Base-by-base conservation (phyloP, 768 basidiomycete genomes). In the Suillus fuscotomentosus region DNA sequence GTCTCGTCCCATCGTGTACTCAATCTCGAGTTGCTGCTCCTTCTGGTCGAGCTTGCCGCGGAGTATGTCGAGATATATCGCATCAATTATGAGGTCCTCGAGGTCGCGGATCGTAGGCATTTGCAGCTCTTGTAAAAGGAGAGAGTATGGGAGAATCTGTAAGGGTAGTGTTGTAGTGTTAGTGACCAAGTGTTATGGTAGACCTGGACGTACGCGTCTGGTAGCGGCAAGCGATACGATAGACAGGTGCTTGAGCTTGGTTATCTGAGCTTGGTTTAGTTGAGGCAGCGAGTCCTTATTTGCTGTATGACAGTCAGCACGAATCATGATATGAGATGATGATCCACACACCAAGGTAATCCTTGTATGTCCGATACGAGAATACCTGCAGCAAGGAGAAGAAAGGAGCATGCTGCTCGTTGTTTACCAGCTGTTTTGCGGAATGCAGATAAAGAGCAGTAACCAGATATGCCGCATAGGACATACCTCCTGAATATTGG, bases 21-120 rank as follows among this genome's bases (percentile, higher is more conserved):
- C 92, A 42, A 99, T 88, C 75, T 97, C 92, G 64, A 99, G 82
- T 68, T 94, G 89, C 67, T 88, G 86, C 69, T 92, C 86, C 73
- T 93, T 92, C 77, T 98, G 97, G 76, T 98, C 95, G 57, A 99
- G 88, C 72, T 93, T 95, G 11, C 95, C 97, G 59, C 88, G 87
- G 43, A 99, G 82, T 45, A 97, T 81, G 73, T 94, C 91, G 47
- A 92, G 87, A 77, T 98, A 99, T 76, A 98, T 95, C 13, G 92
- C 92, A 71, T 98, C 95, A 75, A 99, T 99, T 73, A 99, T 92
- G 67, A 98, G 87, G 77, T 98, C 96, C 75, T 99, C 97, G 3
- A 99, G 88, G 63, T 92, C 92, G 61, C 96, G 89, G 64, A 96
- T 87, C 6, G 86, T 88, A 3, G 87, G 82, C 76, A 97, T 83